Percentiles rank a stretch among this genome's conserved stretches.
These are phyloP conservation scores for Cutaneotrichosporon spelunceum DNA, from an alignment of 1,284 basidiomycete species.

Conservation along the genomic window DNA sequence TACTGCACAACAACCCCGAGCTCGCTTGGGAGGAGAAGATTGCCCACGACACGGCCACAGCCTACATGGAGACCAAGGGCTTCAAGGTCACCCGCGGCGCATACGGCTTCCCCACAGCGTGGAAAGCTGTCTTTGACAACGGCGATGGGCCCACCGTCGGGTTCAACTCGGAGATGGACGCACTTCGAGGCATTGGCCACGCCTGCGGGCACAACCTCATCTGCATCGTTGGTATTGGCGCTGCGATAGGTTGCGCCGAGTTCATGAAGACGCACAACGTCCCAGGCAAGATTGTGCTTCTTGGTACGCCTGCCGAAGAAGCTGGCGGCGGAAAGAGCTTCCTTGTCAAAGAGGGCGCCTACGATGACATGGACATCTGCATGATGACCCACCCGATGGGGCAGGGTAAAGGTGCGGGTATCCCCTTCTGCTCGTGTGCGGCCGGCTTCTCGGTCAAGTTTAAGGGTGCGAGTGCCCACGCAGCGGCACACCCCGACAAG, in stretches of 20 bases:
- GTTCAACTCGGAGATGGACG: slow-evolving; percentile 35
- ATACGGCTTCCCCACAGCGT: slow-evolving; percentile 56
- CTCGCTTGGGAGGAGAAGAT: slow-evolving; percentile 35
- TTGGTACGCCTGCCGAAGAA: slow-evolving; percentile 71
- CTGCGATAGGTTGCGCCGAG: slow-evolving; percentile 36
- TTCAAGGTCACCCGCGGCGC: slow-evolving; percentile 63
- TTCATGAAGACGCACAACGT: slow-evolving; percentile 55
- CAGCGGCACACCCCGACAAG: slow-evolving; percentile 59
- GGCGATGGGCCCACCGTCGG: slow-evolving; percentile 33
- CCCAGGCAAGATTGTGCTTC: slow-evolving; percentile 67
- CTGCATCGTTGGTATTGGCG: slow-evolving; percentile 45
- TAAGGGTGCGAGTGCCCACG: slow-evolving; percentile 62
- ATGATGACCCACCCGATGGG: slow-evolving; percentile 15
- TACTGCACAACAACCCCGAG: slow-evolving; percentile 33
- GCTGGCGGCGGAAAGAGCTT: slow-evolving; percentile 5
- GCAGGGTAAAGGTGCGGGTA: slow-evolving; percentile 58
- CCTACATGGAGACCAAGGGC: slow-evolving; percentile 58
- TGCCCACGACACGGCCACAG: slow-evolving; percentile 60
- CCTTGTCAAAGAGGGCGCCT: slow-evolving; percentile 56
- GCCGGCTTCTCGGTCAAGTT: slow-evolving; percentile 30
- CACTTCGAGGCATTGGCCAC: slow-evolving; percentile 24
- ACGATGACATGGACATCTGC: slow-evolving; percentile 31
- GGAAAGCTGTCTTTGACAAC: slow-evolving; percentile 19
- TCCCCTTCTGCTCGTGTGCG: slow-evolving; percentile 32
- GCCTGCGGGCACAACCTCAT: slow-evolving; percentile 61